phyloP scores from a whole-genome alignment of 148 eudicot species.

The Camellia lanceoleosa region DNA sequence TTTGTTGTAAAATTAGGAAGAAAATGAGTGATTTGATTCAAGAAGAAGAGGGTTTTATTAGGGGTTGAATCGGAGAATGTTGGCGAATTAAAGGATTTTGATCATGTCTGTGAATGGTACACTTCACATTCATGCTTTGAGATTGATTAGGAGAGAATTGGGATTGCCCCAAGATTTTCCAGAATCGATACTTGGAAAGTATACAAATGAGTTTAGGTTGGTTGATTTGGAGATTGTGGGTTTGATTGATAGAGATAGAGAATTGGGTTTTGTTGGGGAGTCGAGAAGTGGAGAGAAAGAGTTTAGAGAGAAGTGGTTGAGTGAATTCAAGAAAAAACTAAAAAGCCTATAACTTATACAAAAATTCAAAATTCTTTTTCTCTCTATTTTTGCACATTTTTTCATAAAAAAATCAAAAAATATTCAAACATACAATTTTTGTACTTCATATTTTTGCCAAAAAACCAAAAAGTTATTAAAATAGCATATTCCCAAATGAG shows the following conservation, averaged over 20 bases:
- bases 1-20: conserved; percentile 48
- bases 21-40: conserved; percentile 44
- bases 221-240: conserved; percentile 60
- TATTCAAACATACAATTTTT: too few species aligned
- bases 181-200: conserved; percentile 62
- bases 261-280: conserved; percentile 34
- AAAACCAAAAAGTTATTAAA: too few species aligned
- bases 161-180: conserved; percentile 67
- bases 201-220: conserved; percentile 43
- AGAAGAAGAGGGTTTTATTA: conserved; percentile 36
- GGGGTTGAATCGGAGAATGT: conserved; percentile 52
- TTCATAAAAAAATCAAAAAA: too few species aligned
- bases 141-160: conserved; percentile 57
- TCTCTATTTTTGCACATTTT: too few species aligned
- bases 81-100: conserved; percentile 48
- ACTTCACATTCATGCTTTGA: conserved; percentile 64
- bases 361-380: too few species aligned
- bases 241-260: conserved; percentile 42
- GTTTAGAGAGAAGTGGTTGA: conserved; percentile 68
- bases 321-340: too few species aligned
- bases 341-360: too few species aligned
- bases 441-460: too few species aligned
- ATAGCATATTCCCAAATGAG: too few species aligned
- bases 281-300: conserved; percentile 78
- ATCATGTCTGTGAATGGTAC: conserved; percentile 63